Conservation (phyloP, 169 alveolate species). For the Eimeria praecox region DNA sequence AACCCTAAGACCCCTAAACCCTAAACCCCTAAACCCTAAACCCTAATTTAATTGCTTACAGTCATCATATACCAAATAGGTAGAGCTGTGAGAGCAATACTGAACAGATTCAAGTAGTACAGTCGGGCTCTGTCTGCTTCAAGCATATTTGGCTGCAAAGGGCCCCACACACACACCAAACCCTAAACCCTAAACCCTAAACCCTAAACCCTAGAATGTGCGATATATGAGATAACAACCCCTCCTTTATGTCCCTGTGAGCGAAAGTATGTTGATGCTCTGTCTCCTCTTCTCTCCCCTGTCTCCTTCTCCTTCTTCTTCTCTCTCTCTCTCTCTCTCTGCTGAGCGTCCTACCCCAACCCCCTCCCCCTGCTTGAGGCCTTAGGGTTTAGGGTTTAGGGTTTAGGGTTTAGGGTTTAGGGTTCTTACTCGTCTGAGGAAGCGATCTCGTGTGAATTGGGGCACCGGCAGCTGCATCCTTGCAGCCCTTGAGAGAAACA, state of each 20-base stretch:
- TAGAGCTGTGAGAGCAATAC: slow-evolving; percentile 68
- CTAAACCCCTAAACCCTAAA: slow-evolving; percentile 62
- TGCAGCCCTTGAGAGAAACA: slow-evolving; percentile 59
- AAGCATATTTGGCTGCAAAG: slow-evolving; percentile 77
- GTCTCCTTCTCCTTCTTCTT: not conserved
- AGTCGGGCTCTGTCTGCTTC: slow-evolving; percentile 75
- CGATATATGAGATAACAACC: too few species aligned
- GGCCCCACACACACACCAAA: not conserved
- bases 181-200: slow-evolving; percentile 52
- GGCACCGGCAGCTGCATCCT: slow-evolving; percentile 53
- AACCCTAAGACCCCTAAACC: slow-evolving; percentile 48
- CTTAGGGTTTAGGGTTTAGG: not conserved
- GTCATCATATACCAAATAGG: slow-evolving; percentile 72
- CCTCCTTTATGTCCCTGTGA: not conserved
- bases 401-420: not conserved
- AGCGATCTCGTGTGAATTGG: slow-evolving; percentile 57
- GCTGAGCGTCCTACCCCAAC: too few species aligned
- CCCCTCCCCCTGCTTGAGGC: too few species aligned
- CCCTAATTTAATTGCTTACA: slow-evolving; percentile 51
- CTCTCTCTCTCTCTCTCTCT: not conserved
- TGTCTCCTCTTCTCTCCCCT: not conserved
- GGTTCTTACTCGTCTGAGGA: slow-evolving; percentile 62
- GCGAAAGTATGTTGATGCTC: too few species aligned
- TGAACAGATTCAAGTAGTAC: slow-evolving; percentile 77
- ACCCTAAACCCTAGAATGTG: not conserved